Evolutionary conservation across 345 rosid genomes (phyloP), one percentile per base, ranked within the genome.

Genomic region (Nephelium lappaceum): DNA sequence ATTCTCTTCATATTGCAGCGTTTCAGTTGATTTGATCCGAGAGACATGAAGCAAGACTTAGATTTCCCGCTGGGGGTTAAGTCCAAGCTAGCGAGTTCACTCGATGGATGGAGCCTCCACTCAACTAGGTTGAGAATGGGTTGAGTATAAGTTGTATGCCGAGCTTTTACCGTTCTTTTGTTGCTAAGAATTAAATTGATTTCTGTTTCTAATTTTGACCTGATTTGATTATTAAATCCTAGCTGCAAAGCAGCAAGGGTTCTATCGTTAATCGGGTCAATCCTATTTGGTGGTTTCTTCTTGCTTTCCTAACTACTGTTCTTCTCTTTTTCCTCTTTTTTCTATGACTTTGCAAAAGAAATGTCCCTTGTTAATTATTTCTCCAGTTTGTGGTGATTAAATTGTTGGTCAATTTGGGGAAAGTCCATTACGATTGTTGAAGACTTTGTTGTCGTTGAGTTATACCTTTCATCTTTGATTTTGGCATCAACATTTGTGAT

Each of bases 11-110:
- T 60, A n/a, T 41, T 58, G 67, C 66, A 74, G 79, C 64, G 19
- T 79, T 81, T 60, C 69, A 51, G 85, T 72, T 73, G 81, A 84
- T 85, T 85, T 76, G 79, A 77, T 65, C 15, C 24, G 64, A 38
- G 85, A 81, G 83, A 23, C 71, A 93, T 92, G 98, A 87, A 87
- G 91, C 85, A 85, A 71, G 95, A 89, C 81, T 72, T 83, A 41
- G 86, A 72, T 72, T 76, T 73, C 64, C 2, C 36, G 36, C 36
- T 31, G 36, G 36, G 36, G 36, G 89, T 63, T 16, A 79, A 78
- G 76, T 42, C 81, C 62, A 81, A 71, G 74, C 78, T 69, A 57
- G 80, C 80, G 67, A 70, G 80, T 38, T 83, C 83, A 49, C 77
- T 82, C 64, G 85, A 76, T 78, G 62, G 85, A 76, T 78, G 62